These are phyloP conservation scores for Plasmodium chabaudi DNA, from an alignment of 169 alveolate genomes.

Conservation along the genomic window DNA sequence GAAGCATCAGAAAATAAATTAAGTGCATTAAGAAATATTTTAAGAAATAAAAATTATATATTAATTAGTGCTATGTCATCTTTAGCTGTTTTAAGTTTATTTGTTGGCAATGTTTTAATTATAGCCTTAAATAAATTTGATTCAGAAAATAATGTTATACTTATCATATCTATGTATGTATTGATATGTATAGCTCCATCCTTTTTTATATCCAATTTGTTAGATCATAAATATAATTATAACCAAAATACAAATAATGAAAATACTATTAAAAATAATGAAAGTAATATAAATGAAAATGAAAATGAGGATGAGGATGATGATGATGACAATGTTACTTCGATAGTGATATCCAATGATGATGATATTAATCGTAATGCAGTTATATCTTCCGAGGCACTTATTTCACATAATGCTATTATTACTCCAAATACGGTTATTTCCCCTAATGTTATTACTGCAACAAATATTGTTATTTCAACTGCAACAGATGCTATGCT, in stretches of 20 bases:
- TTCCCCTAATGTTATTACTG: too few relatives aligned
- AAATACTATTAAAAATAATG: not conserved
- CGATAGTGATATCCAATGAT: too few relatives aligned
- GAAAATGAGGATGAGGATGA: not conserved
- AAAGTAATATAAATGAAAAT: not conserved
- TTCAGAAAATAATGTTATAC: slow-evolving; percentile 26
- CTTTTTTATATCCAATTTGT: slow-evolving; percentile 36
- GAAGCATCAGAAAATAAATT: slow-evolving; percentile 13
- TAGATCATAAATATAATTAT: not conserved
- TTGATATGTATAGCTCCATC: slow-evolving; percentile 44
- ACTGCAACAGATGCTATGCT: too few relatives aligned
- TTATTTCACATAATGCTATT: too few relatives aligned
- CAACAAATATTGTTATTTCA: too few relatives aligned
- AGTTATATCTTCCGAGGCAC: too few relatives aligned
- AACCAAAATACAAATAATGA: not conserved
- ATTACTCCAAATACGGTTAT: too few relatives aligned
- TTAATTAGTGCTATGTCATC: slow-evolving; percentile 71
- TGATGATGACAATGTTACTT: not conserved
- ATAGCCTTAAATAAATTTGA: slow-evolving; percentile 3
- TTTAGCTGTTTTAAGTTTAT: slow-evolving; percentile 59
- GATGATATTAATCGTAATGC: too few relatives aligned
- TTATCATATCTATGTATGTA: slow-evolving; percentile 18
- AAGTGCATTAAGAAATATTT: slow-evolving; percentile 1
- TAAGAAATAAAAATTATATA: slow-evolving; percentile 70
- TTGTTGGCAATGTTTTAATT: slow-evolving; percentile 50